Percentiles rank a stretch among this genome's conserved stretches.
Evolutionary conservation across 352 stramenopile genomes (phyloP).

Genomic region (Globisporangium iwayamae): DNA sequence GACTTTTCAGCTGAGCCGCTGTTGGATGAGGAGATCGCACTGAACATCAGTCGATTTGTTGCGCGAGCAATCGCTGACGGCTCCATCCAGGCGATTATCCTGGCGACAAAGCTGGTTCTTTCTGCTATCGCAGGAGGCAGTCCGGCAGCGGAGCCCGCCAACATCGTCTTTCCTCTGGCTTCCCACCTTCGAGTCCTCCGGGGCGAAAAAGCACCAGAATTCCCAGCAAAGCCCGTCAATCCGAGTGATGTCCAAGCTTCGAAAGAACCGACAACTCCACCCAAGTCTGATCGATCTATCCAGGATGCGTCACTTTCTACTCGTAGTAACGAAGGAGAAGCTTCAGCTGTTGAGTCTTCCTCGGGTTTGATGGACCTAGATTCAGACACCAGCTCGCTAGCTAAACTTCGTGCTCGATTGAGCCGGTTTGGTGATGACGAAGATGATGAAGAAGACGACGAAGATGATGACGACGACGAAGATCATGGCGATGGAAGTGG

Average conservation of each 20-base stretch:
- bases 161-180: constrained; percentile 40
- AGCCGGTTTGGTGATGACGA: constrained; percentile 56
- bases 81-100: constrained; percentile 68
- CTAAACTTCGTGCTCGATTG: constrained; percentile 56
- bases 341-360: constrained; percentile 23
- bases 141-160: constrained; percentile 14
- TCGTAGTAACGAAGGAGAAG: constrained; percentile 19
- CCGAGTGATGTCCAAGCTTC: constrained; percentile 4
- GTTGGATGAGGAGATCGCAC: constrained; percentile 42
- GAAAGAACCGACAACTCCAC: constrained; percentile 32
- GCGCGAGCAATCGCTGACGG: constrained; percentile 71
- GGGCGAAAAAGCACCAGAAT: constrained; percentile 59
- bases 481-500: constrained; percentile 41
- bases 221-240: constrained; percentile 21
- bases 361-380: constrained; percentile 68
- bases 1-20: constrained; percentile 65
- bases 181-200: constrained; percentile 75
- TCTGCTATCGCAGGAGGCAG: constrained; percentile 30
- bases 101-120: constrained; percentile 69
- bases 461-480: constrained; percentile 58
- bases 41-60: constrained; percentile 75
- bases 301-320: constrained; percentile 3
- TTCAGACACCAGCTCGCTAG: constrained; percentile 54
- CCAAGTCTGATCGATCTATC: constrained; percentile 21
- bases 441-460: constrained; percentile 44